Percentiles rank a stretch among this genome's conserved stretches.
phyloP scores from a whole-genome alignment of 1,284 basidiomycete genomes.

The Peniophora sp. region DNA sequence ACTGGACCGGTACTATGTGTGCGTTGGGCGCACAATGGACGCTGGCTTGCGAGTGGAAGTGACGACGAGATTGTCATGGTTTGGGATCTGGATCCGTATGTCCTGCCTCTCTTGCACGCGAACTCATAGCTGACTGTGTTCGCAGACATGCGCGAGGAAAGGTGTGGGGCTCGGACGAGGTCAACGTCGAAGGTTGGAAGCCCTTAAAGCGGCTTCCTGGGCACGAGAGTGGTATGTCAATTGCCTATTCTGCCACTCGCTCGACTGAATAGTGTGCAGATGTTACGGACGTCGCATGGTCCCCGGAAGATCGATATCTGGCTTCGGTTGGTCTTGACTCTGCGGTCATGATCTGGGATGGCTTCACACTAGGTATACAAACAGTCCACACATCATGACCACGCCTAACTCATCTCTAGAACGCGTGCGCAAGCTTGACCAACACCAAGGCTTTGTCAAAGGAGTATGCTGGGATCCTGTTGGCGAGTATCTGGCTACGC shows the following conservation, averaged over 20 bases:
- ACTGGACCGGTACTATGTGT: conserved; percentile 91
- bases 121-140: not conserved
- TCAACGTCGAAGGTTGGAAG: conserved; percentile 98
- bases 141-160: conserved; percentile 70
- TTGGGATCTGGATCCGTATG: conserved; percentile 93
- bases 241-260: not conserved
- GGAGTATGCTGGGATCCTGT: conserved; percentile 98
- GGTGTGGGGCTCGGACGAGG: conserved; percentile 87
- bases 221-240: conserved; percentile 75
- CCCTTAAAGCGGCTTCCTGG: conserved; percentile 86
- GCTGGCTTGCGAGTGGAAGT: conserved; percentile 93
- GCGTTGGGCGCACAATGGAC: conserved; percentile 92
- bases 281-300: conserved; percentile 95
- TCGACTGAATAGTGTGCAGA: conserved; percentile 38
- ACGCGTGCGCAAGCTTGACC: conserved; percentile 74
- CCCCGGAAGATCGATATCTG: conserved; percentile 82
- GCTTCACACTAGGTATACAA: conserved; percentile 71
- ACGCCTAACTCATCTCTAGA: conserved; percentile 31
- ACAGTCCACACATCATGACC: not conserved
- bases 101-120: not conserved
- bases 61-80: conserved; percentile 95
- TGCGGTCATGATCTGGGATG: conserved; percentile 89
- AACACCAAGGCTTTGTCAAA: conserved; percentile 95
- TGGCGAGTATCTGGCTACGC: conserved; percentile 93
- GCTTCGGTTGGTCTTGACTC: conserved; percentile 95